A percentile compares a stretch with the other conserved stretches of the same genome.
Conservation (phyloP, 257 asterid species). For the Nicotiana otophora region DNA sequence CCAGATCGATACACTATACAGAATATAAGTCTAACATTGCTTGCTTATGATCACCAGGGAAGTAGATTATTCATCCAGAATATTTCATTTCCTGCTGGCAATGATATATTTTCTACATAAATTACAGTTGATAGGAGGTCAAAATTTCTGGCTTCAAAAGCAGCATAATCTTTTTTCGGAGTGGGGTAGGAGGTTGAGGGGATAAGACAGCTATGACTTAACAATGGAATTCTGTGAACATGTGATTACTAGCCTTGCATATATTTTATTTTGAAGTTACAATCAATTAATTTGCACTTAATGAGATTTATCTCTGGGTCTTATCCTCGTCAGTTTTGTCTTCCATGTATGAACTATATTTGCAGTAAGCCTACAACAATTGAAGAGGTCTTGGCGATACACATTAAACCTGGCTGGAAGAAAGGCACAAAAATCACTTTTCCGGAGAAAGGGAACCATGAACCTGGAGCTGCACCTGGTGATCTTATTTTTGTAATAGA, state of each 20-base stretch:
- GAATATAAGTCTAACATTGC: neutral
- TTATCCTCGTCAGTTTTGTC: neutral
- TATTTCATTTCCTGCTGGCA: neutral
- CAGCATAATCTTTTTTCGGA: neutral
- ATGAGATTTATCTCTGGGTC: neutral
- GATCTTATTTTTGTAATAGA: conserved; percentile 16
- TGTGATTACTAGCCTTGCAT: neutral
- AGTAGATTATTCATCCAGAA: neutral
- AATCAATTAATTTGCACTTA: neutral
- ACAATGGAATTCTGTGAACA: neutral
- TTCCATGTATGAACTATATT: neutral
- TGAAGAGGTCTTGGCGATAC: conserved; percentile 15
- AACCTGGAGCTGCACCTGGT: conserved; percentile 10
- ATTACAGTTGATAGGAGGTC: neutral
- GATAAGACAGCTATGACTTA: neutral
- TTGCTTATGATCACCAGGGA: neutral
- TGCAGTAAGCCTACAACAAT: conserved; percentile 14
- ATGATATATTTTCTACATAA: neutral
- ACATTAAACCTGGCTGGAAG: conserved; percentile 22
- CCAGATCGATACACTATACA: neutral
- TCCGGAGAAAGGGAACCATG: conserved; percentile 21
- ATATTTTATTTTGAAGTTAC: neutral
- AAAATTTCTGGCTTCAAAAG: neutral
- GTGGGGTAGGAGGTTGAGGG: neutral
- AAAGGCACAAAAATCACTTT: conserved; percentile 22